phyloP scores from a whole-genome alignment of 441 rosid genomes.

The Metrosideros polymorpha region DNA sequence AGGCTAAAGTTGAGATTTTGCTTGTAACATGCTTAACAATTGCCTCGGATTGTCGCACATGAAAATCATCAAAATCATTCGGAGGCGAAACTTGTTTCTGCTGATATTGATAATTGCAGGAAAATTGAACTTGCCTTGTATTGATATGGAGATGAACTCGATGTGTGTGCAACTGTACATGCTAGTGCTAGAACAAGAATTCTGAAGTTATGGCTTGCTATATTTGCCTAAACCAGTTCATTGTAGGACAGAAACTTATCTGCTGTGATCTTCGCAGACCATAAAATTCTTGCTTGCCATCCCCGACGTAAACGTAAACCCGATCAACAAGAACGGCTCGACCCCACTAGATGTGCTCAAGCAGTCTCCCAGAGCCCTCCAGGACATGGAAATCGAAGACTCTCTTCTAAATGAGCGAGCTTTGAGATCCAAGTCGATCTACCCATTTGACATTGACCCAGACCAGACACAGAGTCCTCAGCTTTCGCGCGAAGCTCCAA shows the following conservation, averaged over 20 bases:
- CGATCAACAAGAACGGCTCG: background rate
- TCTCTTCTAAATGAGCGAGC: background rate
- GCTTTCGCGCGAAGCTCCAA: background rate
- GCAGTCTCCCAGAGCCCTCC: background rate
- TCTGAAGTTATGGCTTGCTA: background rate
- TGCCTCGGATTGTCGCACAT: background rate
- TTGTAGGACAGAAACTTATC: background rate
- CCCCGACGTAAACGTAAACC: background rate
- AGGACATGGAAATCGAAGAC: conserved; percentile 8
- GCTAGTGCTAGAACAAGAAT: background rate
- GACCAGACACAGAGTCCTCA: background rate
- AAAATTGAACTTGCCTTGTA: background rate
- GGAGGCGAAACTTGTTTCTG: background rate
- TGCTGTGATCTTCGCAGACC: background rate
- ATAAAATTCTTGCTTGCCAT: conserved; percentile 1
- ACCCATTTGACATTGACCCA: background rate
- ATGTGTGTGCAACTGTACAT: background rate
- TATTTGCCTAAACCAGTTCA: background rate
- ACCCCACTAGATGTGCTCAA: conserved; percentile 4
- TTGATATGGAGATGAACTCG: background rate
- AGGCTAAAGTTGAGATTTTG: background rate
- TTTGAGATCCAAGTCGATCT: background rate
- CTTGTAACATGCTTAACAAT: background rate
- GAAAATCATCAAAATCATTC: background rate
- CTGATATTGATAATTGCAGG: background rate